A percentile compares a stretch with the other conserved stretches of the same genome.
phyloP scores from a whole-genome alignment of 805 yeast species.

The Lipomyces chichibuensis region DNA sequence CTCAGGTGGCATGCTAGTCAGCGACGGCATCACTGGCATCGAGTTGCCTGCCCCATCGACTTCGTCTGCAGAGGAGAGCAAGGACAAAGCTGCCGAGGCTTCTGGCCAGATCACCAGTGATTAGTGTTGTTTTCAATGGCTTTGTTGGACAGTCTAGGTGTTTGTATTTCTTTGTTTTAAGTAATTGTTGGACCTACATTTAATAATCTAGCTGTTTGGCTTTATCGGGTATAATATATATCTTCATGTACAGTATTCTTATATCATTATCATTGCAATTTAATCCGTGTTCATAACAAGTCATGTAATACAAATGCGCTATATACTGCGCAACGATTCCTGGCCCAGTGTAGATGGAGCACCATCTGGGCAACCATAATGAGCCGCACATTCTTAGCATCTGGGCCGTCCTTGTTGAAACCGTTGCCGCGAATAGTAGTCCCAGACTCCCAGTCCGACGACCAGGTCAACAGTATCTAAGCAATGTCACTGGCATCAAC shows the following conservation, averaged over 20 bases:
- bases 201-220: neutral
- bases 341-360: no score
- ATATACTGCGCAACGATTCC: no score
- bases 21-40: constrained; percentile 22
- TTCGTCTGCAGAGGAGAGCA: constrained; percentile 14
- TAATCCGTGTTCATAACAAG: no score
- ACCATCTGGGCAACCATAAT: no score
- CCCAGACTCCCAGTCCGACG: no score
- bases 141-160: neutral
- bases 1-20: constrained; percentile 12
- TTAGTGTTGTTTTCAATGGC: neutral
- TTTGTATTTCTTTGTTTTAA: neutral
- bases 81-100: constrained; percentile 5
- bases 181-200: neutral
- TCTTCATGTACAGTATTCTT: neutral
- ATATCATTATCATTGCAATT: neutral
- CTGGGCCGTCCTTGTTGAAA: no score
- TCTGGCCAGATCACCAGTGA: neutral
- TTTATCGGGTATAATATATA: neutral
- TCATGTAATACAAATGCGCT: no score
- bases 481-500: constrained; percentile 11
- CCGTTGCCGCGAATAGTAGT: no score
- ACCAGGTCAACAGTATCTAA: neutral
- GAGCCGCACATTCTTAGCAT: no score
- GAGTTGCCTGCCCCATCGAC: constrained; percentile 14